Evolutionary conservation across 345 rosid genomes (phyloP).

Genomic region (Alliaria petiolata): DNA sequence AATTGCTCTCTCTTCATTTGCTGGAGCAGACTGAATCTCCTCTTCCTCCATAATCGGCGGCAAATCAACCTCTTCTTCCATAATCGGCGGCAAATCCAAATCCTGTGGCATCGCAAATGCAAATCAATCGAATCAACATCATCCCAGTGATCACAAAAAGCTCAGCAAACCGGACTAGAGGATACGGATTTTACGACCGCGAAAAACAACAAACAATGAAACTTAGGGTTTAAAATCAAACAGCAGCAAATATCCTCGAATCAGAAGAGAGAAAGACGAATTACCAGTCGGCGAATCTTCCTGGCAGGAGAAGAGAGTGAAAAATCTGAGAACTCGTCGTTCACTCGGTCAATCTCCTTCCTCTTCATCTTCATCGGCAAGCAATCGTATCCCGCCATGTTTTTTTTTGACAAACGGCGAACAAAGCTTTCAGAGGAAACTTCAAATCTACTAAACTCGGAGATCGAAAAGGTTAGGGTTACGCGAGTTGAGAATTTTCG

Average conservation of each 20-base stretch:
- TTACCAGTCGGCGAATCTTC: constrained; percentile 83
- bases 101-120: constrained; percentile 29
- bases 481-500: neutral
- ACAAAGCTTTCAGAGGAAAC: neutral
- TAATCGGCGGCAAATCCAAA: constrained; percentile 55
- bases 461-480: neutral
- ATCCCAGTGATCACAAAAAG: no score
- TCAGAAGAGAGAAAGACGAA: neutral
- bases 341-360: constrained; percentile 56
- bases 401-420: neutral
- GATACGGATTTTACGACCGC: no score
- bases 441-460: neutral
- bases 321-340: constrained; percentile 77
- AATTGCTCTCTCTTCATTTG: constrained; percentile 60
- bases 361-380: constrained; percentile 38
- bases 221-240: neutral
- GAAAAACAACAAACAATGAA: neutral
- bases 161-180: no score
- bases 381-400: constrained; percentile 16
- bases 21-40: constrained; percentile 23
- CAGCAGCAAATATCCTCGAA: neutral
- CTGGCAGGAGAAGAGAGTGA: constrained; percentile 71
- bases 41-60: constrained; percentile 68
- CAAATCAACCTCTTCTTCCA: constrained; percentile 61
- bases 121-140: neutral